Base-by-base conservation (phyloP, 1,284 basidiomycete species). In the Trichosporon sp. region DNA sequence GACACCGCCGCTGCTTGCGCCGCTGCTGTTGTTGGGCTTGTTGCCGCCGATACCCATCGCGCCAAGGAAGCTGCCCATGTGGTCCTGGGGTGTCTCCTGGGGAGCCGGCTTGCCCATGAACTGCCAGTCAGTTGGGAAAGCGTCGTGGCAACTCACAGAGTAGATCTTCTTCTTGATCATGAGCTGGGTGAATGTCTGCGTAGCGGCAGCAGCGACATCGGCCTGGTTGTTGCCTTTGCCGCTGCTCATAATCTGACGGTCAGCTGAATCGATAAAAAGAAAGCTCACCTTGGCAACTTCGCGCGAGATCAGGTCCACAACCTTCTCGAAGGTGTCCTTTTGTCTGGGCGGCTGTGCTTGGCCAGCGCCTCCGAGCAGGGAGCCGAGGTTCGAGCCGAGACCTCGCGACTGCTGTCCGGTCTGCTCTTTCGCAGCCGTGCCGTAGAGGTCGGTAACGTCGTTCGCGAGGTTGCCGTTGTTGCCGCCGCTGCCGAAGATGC, bases 81-180 rank as follows among this genome's bases (percentile, higher is more conserved):
- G 43, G 35, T 40, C 35, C 46, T 35, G 46, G 12, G 61, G 61
- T 10, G 21, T 51, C 46, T 69, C 68, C 68, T 69, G 32, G 32
- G 68, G 68, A 19, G 68, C 68, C 16, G 64, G 46, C 68, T 69
- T 69, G 61, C 68, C 68, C 68, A 69, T 69, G 68, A 69, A 69
- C 68, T 69, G 43, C 2, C 7, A 16, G 48, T 35, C 16, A 63
- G 66, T 67, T 32, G 31, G 4, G 10, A n/a, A 46, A 1, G 32
- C 2, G 12, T 6, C 4, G 2, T n/a, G 11, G 26, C 56, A 7
- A 65, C 68, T 65, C 32, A 69, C 68, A 8, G 63, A 35, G 35
- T 69, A 69, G 68, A 69, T 65, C 68, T 69, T 69, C 63, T 69
- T 69, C 61, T 69, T 69, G 68, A 69, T 69, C 68, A 69, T 69